Evolutionary conservation across 1,139 yeast genomes (phyloP).

Genomic region (Candida albicans): DNA sequence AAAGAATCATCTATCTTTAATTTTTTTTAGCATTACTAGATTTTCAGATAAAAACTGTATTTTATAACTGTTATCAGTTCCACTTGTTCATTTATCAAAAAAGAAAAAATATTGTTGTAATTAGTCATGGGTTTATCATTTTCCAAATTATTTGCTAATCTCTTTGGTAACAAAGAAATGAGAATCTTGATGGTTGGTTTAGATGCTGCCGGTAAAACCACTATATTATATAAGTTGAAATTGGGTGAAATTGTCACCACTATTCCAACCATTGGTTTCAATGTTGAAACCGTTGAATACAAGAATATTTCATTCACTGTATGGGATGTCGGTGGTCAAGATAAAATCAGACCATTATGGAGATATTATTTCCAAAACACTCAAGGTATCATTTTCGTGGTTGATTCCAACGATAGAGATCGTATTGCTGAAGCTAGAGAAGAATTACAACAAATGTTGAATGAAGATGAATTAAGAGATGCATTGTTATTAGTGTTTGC

Average conservation of each 20-base stretch:
- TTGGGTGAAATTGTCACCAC: conserved; percentile 45
- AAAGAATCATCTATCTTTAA: neutral
- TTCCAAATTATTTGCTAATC: conserved; percentile 36
- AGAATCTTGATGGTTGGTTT: conserved; percentile 46
- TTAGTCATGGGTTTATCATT: conserved; percentile 35
- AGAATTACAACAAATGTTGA: conserved; percentile 46
- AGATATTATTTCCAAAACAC: conserved; percentile 46
- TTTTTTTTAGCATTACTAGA: neutral
- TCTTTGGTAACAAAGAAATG: conserved; percentile 45
- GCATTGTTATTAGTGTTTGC: conserved; percentile 44
- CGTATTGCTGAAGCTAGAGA: conserved; percentile 47
- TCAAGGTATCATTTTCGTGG: conserved; percentile 43
- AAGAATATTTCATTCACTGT: conserved; percentile 44
- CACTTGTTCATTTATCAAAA: no score
- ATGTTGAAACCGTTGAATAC: conserved; percentile 44
- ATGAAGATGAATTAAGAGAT: conserved; percentile 44
- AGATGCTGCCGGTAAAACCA: conserved; percentile 47
- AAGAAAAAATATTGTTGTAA: neutral
- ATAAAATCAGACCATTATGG: conserved; percentile 45
- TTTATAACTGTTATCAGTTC: neutral
- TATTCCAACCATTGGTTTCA: conserved; percentile 44
- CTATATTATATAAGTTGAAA: conserved; percentile 43
- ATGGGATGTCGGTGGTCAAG: conserved; percentile 50
- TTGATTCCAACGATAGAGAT: conserved; percentile 46
- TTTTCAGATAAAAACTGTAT: neutral